These are phyloP conservation scores for Nicotiana benthamiana DNA, from an alignment of 257 asterid genomes.

Conservation along the genomic window DNA sequence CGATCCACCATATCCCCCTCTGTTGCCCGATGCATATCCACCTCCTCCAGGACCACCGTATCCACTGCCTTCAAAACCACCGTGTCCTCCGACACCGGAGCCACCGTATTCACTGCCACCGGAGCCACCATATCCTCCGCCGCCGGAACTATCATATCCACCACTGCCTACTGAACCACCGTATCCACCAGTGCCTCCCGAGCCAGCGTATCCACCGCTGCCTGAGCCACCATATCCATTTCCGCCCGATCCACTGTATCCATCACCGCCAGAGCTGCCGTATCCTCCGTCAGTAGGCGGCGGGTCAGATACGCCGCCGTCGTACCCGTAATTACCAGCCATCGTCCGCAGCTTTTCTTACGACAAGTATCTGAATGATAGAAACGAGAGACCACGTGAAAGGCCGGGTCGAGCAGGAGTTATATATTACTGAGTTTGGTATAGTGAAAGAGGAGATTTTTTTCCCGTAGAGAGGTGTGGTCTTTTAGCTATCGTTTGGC, in stretches of 20 bases:
- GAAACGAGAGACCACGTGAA: background rate
- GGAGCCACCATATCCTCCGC: conserved; percentile 8
- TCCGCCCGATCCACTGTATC: background rate
- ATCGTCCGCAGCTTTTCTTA: background rate
- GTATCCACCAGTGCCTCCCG: conserved; percentile 21
- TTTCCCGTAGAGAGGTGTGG: too few relatives aligned
- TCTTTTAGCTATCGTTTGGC: too few relatives aligned
- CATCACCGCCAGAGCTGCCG: background rate
- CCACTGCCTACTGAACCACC: conserved; percentile 48
- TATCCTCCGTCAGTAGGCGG: background rate
- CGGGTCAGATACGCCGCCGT: background rate
- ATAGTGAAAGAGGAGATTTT: background rate
- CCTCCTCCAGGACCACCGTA: conserved; percentile 35
- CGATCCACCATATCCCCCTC: conserved; percentile 12
- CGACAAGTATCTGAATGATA: background rate
- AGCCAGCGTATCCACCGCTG: too few relatives aligned
- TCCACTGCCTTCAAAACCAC: too few relatives aligned
- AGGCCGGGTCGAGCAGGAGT: background rate
- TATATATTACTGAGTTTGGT: background rate
- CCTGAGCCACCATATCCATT: background rate
- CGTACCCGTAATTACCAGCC: conserved; percentile 3
- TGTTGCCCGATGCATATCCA: conserved; percentile 2
- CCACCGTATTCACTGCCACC: too few relatives aligned
- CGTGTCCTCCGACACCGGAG: too few relatives aligned
- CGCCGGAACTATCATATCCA: conserved; percentile 35